Evolutionary conservation across 140 eudicot genomes (phyloP).

Genomic region (Bidens hawaiensis): DNA sequence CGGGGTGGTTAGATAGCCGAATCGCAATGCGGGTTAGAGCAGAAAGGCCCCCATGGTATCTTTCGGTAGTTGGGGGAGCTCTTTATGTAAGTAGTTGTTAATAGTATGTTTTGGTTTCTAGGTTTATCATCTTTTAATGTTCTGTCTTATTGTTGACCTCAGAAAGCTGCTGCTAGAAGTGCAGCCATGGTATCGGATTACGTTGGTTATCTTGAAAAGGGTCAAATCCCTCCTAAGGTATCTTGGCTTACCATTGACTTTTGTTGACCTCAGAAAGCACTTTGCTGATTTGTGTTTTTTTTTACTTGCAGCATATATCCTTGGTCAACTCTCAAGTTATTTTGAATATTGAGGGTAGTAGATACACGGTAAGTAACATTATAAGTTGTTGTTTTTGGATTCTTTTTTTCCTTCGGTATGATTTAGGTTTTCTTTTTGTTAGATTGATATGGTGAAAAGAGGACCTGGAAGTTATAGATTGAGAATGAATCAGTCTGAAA

Average conservation of each 20-base stretch:
- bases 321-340: conserved; percentile 83
- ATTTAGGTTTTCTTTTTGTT: conserved; percentile 9
- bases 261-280: neutral
- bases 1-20: conserved; percentile 99
- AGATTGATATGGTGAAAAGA: conserved; percentile 93
- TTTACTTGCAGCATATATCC: conserved; percentile 84
- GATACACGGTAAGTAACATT: conserved; percentile 66
- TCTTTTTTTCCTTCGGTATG: neutral
- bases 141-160: conserved; percentile 25
- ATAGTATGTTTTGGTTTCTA: neutral
- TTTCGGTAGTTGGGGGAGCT: conserved; percentile 97
- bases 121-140: neutral
- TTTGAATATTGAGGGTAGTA: conserved; percentile 94
- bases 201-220: conserved; percentile 97
- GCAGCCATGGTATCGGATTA: conserved; percentile 96
- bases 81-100: conserved; percentile 61
- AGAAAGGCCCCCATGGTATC: conserved; percentile 99
- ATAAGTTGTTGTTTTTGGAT: neutral
- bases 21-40: conserved; percentile 99
- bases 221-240: conserved; percentile 99
- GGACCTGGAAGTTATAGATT: conserved; percentile 95
- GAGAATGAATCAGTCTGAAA: conserved; percentile 72
- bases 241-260: neutral
- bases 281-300: conserved; percentile 8
- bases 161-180: conserved; percentile 99